Evolutionary conservation across 768 basidiomycete genomes (phyloP), one percentile per base, ranked within the genome.

Genomic region (Mrakia blollopis): DNA sequence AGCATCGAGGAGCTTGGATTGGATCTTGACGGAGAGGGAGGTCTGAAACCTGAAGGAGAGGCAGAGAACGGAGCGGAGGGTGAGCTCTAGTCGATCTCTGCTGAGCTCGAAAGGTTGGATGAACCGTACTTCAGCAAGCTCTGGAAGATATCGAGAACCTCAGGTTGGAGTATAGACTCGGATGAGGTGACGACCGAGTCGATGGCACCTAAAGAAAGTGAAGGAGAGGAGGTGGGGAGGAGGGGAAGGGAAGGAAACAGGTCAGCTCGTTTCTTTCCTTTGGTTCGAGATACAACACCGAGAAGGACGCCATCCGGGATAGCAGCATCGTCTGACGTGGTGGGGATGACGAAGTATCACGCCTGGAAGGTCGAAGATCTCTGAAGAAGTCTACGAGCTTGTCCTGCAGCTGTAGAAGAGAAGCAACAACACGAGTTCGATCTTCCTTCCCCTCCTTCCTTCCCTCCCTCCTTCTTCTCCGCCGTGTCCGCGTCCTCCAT

Each of bases 1-100:
- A 4, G 92, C 91, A 84, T 98, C 96, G 65, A 98, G 87, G 0
- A 96, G 85, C 82, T 97, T 96, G 85, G 85, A 90, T 88, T 96
- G 91, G 68, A 89, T 85, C 32, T 67, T 70, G 28, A 54, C 39
- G 37, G 77, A 74, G 6, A 74, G 54, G 7, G 0, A 86, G 80
- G 32, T 89, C 89, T 6, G 88, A 87, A 10, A 94, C 87, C 4
- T 85, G 62, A 89, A 87, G 0, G 90, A 86, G 79, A 32, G 16
- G 18, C 18, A 50, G 65, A 70, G 25, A 75, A 71, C 65, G 74
- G 73, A 50, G 44, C 13, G 80, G 76, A 25, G 73, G 63, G 44
- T 79, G 79, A 25, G 35, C 35, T 13, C 28, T 8, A 0, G 50
- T 13, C 5, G 35, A 28, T 23, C 14, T 35, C 5, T 0, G 18